Percentiles rank a stretch among this genome's conserved stretches.
Conservation (phyloP, 2,329 filamentous ascomycete species). For the Didymella keratinophila region DNA sequence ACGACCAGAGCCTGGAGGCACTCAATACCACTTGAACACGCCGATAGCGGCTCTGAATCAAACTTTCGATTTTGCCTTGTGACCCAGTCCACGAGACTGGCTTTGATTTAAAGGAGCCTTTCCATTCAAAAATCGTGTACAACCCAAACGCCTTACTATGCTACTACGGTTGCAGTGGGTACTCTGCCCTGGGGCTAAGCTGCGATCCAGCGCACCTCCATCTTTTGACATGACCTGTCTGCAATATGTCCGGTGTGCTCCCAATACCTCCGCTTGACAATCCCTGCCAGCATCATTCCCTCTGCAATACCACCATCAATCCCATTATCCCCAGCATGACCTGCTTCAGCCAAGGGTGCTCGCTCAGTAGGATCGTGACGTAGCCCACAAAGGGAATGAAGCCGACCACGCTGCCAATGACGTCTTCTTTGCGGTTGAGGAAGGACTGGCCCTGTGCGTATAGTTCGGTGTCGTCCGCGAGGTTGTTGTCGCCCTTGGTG, state of each 20-base stretch:
- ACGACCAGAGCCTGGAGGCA: neutral
- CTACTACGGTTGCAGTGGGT: neutral
- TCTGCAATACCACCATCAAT: slow-evolving; percentile 86
- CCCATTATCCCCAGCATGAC: slow-evolving; percentile 96
- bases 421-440: slow-evolving; percentile 80
- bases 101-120: neutral
- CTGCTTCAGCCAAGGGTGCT: slow-evolving; percentile 97
- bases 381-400: slow-evolving; percentile 97
- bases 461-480: slow-evolving; percentile 88
- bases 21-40: neutral
- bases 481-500: slow-evolving; percentile 98
- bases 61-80: neutral
- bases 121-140: neutral
- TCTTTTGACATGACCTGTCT: neutral
- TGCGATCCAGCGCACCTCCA: neutral
- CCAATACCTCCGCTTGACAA: neutral
- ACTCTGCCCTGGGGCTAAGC: neutral
- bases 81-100: neutral
- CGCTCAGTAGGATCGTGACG: slow-evolving; percentile 92
- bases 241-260: neutral
- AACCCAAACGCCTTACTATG: slow-evolving; percentile 20
- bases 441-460: slow-evolving; percentile 89
- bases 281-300: slow-evolving; percentile 67
- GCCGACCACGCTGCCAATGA: slow-evolving; percentile 89
- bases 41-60: neutral